phyloP scores from a whole-genome alignment of 2,329 filamentous ascomycete species.

The Calonectria montana region DNA sequence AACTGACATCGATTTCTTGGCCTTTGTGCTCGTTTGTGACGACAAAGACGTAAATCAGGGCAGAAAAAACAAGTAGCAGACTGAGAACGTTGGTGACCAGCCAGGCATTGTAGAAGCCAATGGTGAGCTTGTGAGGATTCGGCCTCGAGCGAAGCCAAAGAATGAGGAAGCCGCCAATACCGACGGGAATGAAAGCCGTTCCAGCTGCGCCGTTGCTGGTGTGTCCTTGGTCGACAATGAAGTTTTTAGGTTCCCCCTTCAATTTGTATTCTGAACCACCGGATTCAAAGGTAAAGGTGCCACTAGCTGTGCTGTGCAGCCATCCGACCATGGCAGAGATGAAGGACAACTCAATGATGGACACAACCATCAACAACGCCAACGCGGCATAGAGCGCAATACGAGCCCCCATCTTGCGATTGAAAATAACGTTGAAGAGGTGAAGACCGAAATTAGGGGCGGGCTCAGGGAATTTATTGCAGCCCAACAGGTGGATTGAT shows the following conservation, averaged over 20 bases:
- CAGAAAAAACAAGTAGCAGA: slow-evolving; percentile 34
- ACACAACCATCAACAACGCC: slow-evolving; percentile 41
- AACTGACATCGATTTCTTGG: slow-evolving; percentile 31
- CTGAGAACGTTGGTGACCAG: slow-evolving; percentile 38
- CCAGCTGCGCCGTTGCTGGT: slow-evolving; percentile 44
- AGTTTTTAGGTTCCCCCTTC: slow-evolving; percentile 37
- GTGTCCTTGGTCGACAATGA: slow-evolving; percentile 43
- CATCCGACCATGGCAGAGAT: slow-evolving; percentile 43
- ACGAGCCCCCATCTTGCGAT: slow-evolving; percentile 6
- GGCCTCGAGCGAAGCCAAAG: slow-evolving; percentile 35
- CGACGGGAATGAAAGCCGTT: slow-evolving; percentile 42
- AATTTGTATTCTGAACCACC: slow-evolving; percentile 25
- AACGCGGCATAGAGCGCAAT: slow-evolving; percentile 34
- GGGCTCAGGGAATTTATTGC: neutral
- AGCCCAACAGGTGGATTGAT: neutral
- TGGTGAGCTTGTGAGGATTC: slow-evolving; percentile 24
- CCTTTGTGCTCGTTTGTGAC: slow-evolving; percentile 42
- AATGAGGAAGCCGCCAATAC: slow-evolving; percentile 38
- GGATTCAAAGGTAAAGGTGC: slow-evolving; percentile 33
- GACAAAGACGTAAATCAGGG: slow-evolving; percentile 43
- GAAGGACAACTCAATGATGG: slow-evolving; percentile 43
- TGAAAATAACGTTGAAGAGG: neutral
- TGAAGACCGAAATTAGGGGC: neutral
- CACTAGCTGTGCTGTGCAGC: slow-evolving; percentile 40
- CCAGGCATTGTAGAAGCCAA: slow-evolving; percentile 35